Percentiles rank a stretch among this genome's conserved stretches.
Conservation (phyloP, 2,329 filamentous ascomycete genomes). For the Colletotrichum noveboracense region DNA sequence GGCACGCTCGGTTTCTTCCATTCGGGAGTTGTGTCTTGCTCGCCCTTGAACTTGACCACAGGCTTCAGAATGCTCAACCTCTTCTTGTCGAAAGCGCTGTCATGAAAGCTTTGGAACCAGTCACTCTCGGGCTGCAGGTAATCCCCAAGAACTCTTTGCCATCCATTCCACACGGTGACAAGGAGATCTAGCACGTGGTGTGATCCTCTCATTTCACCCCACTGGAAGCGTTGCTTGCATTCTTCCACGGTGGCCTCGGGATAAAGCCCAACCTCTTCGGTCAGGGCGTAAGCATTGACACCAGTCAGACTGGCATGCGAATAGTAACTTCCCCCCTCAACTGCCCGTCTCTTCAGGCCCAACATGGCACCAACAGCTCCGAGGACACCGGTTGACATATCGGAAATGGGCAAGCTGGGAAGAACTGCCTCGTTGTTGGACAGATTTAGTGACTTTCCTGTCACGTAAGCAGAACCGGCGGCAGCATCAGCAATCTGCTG, state of each 20-base stretch:
- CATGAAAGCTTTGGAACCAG: conserved; percentile 8
- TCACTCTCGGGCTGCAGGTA: background rate
- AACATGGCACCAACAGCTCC: conserved; percentile 36
- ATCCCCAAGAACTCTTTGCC: background rate
- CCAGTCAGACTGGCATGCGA: conserved; percentile 33
- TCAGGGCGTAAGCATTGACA: conserved; percentile 30
- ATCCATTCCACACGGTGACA: conserved; percentile 11
- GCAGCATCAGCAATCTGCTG: conserved; percentile 27
- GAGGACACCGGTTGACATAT: conserved; percentile 39
- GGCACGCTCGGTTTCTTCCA: conserved; percentile 9
- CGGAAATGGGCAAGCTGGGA: conserved; percentile 35
- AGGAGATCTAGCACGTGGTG: conserved; percentile 11
- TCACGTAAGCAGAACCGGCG: conserved; percentile 36
- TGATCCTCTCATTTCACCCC: conserved; percentile 12
- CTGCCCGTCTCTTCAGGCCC: conserved; percentile 35
- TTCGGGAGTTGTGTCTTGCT: background rate
- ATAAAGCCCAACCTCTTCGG: conserved; percentile 35
- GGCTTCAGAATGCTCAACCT: conserved; percentile 2
- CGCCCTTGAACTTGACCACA: background rate
- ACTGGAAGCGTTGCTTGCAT: conserved; percentile 12
- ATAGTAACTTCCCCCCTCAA: conserved; percentile 33
- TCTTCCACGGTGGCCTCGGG: conserved; percentile 10
- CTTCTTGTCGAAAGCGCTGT: background rate
- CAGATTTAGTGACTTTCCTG: conserved; percentile 30
- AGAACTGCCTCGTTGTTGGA: conserved; percentile 31